A percentile compares a stretch with the other conserved stretches of the same genome.
phyloP scores from a whole-genome alignment of 2,329 filamentous ascomycete species.

The Rhytidhysteron rufulum region DNA sequence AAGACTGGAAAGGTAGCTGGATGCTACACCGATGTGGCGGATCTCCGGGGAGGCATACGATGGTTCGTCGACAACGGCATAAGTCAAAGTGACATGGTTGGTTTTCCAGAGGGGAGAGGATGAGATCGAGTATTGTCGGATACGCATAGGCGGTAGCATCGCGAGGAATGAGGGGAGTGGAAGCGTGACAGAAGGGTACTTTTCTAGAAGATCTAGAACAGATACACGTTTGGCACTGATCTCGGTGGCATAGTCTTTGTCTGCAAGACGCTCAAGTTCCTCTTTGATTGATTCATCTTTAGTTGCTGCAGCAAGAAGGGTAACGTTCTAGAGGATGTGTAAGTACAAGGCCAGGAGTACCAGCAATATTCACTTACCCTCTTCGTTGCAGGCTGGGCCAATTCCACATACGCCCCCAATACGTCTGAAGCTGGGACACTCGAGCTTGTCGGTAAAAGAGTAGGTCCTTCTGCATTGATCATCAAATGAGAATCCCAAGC shows the following conservation, averaged over 20 bases:
- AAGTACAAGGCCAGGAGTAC: too few species aligned
- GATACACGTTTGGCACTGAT: constrained; percentile 56
- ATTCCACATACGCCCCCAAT: constrained; percentile 67
- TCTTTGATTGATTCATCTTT: constrained; percentile 48
- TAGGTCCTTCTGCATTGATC: constrained; percentile 57
- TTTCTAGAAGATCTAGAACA: constrained; percentile 66
- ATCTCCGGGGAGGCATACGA: constrained; percentile 45
- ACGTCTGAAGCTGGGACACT: constrained; percentile 61
- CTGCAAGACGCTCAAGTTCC: constrained; percentile 47
- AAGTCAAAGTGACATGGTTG: constrained; percentile 61
- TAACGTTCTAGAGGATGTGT: too few species aligned
- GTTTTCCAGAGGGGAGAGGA: constrained; percentile 64
- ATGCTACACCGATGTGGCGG: constrained; percentile 42
- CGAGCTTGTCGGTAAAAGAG: constrained; percentile 61
- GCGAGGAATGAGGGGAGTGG: constrained; percentile 64
- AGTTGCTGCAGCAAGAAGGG: constrained; percentile 48
- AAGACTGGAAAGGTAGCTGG: constrained; percentile 40
- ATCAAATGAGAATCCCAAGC: constrained; percentile 66
- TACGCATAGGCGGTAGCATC: constrained; percentile 72
- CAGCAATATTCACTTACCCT: too few species aligned
- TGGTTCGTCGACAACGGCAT: constrained; percentile 59
- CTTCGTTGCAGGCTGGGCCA: constrained; percentile 68
- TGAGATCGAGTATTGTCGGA: constrained; percentile 77
- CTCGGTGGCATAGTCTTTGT: constrained; percentile 33
- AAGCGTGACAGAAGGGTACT: constrained; percentile 54